Conservation (phyloP, 495 filamentous ascomycete species). For the Annulohypoxylon maeteangense region DNA sequence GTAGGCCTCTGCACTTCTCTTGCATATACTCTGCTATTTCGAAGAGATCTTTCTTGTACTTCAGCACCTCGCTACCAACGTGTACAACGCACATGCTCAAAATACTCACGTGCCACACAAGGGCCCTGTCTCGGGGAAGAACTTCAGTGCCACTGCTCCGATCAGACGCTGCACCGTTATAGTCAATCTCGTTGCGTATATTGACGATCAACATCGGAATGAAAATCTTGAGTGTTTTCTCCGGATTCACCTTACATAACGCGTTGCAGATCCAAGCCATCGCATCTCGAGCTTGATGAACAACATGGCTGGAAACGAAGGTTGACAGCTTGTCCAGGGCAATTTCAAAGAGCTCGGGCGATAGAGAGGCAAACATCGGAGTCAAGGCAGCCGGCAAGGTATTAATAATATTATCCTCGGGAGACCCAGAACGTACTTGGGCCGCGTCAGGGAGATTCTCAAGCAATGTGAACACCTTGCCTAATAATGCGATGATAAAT, state of each 20-base stretch:
- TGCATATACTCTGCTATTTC: slow-evolving; percentile 97
- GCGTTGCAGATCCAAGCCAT: slow-evolving; percentile 99
- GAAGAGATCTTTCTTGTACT: slow-evolving; percentile 87
- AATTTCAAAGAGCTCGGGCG: slow-evolving; percentile 91
- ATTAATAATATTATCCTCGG: slow-evolving; percentile 97
- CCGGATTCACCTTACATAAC: slow-evolving; percentile 91
- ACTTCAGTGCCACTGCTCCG: slow-evolving; percentile 93
- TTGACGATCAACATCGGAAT: slow-evolving; percentile 88
- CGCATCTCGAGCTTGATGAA: slow-evolving; percentile 95
- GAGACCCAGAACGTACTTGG: slow-evolving; percentile 85
- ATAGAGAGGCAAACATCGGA: slow-evolving; percentile 90
- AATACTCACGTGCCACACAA: slow-evolving; percentile 98
- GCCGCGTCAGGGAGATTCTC: slow-evolving; percentile 95
- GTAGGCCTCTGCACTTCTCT: slow-evolving; percentile 89
- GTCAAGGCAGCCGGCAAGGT: slow-evolving; percentile 92
- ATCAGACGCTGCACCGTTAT: slow-evolving; percentile 96
- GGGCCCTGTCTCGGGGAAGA: slow-evolving; percentile 86
- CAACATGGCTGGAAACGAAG: slow-evolving; percentile 95
- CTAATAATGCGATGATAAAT: slow-evolving; percentile 88
- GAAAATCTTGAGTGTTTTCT: slow-evolving; percentile 89
- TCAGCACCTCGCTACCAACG: slow-evolving; percentile 86
- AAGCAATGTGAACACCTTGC: slow-evolving; percentile 92
- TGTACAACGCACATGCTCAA: slow-evolving; percentile 99
- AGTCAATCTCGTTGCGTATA: slow-evolving; percentile 95
- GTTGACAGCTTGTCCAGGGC: slow-evolving; percentile 89